Percentiles rank a stretch among this genome's conserved stretches.
phyloP scores from a whole-genome alignment of 129 eudicot genomes.

The Mikania micrantha region DNA sequence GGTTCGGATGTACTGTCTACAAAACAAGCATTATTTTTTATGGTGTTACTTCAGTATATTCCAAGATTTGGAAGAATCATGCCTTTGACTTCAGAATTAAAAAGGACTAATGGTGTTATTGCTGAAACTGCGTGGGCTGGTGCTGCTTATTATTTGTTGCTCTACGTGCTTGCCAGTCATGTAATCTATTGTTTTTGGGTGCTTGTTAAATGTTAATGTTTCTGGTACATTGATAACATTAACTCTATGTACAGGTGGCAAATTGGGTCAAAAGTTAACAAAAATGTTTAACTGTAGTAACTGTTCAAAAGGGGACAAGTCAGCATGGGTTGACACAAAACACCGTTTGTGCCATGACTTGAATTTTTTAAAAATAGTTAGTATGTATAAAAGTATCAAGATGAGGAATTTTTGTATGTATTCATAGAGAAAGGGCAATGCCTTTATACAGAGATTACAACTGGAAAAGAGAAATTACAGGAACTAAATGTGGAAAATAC shows the following conservation, averaged over 20 bases:
- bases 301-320: neutral
- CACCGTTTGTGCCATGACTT: neutral
- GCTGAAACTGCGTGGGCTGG: constrained; percentile 99
- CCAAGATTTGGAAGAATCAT: constrained; percentile 61
- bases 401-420: too few relatives aligned
- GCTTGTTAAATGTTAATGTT: neutral
- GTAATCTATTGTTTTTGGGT: constrained; percentile 39
- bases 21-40: constrained; percentile 61
- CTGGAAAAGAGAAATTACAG: too few relatives aligned
- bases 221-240: neutral
- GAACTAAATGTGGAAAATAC: too few relatives aligned
- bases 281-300: too few relatives aligned
- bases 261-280: neutral
- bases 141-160: constrained; percentile 73
- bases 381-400: too few relatives aligned
- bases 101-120: constrained; percentile 85
- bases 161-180: constrained; percentile 93
- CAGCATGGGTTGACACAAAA: neutral
- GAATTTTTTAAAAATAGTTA: neutral
- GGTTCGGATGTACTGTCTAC: constrained; percentile 71
- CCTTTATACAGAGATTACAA: too few relatives aligned
- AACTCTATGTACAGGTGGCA: neutral
- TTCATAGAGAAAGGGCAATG: too few relatives aligned
- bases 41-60: constrained; percentile 69
- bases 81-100: constrained; percentile 71